Evolutionary conservation across 2,329 filamentous ascomycete genomes (phyloP).

Genomic region (Neurospora sp.): DNA sequence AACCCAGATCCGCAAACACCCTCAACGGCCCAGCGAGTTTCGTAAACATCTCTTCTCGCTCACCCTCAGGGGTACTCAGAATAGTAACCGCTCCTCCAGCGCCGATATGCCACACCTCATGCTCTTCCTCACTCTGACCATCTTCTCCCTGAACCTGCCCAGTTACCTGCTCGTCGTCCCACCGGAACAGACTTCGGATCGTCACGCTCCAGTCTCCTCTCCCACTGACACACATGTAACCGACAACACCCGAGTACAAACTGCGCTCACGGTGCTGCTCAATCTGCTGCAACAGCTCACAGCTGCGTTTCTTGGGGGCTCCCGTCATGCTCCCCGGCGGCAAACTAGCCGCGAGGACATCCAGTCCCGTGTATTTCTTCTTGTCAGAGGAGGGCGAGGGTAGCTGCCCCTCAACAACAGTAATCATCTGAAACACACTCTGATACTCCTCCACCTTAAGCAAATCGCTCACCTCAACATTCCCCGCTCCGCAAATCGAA

Average conservation of each 20-base stretch:
- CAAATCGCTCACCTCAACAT: constrained; percentile 65
- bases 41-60: constrained; percentile 84
- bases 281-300: constrained; percentile 64
- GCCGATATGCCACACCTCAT: constrained; percentile 69
- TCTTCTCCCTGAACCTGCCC: constrained; percentile 27
- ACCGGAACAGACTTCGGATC: constrained; percentile 71
- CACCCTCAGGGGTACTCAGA: constrained; percentile 67
- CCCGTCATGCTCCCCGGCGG: constrained; percentile 96
- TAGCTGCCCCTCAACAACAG: constrained; percentile 66
- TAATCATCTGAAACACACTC: constrained; percentile 85
- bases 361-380: constrained; percentile 52
- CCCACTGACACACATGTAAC: constrained; percentile 80
- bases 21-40: constrained; percentile 54
- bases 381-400: constrained; percentile 19
- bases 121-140: constrained; percentile 20
- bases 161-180: constrained; percentile 46
- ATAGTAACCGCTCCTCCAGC: constrained; percentile 86
- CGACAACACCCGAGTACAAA: constrained; percentile 80
- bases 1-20: constrained; percentile 30
- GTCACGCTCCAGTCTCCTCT: constrained; percentile 85
- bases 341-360: constrained; percentile 66
- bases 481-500: constrained; percentile 65
- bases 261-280: constrained; percentile 57
- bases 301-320: constrained; percentile 86
- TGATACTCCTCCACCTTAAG: constrained; percentile 86